Conservation (phyloP, 169 alveolate species). For the Eimeria acervulina region DNA sequence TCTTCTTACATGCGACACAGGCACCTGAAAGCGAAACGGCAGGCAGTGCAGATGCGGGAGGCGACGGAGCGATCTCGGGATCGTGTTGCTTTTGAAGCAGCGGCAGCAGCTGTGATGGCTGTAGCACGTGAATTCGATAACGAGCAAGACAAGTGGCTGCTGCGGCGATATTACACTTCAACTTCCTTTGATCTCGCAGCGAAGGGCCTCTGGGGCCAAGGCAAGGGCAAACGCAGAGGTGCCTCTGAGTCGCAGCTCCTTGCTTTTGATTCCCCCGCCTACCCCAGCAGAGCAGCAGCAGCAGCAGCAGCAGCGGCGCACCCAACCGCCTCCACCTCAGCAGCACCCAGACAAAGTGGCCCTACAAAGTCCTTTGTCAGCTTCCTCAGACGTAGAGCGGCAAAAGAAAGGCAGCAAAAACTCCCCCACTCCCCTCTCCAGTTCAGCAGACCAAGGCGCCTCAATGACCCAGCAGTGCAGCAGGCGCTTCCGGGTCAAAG, state of each 20-base stretch:
- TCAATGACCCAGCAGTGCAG: slow-evolving; percentile 6
- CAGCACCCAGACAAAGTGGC: background rate
- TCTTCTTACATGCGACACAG: slow-evolving; percentile 72
- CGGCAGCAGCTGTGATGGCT: slow-evolving; percentile 68
- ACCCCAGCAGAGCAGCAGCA: background rate
- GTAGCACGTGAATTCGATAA: slow-evolving; percentile 46
- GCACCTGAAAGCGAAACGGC: slow-evolving; percentile 71
- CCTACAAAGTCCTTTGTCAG: slow-evolving; percentile 52
- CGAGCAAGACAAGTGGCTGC: background rate
- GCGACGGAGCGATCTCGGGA: slow-evolving; percentile 81
- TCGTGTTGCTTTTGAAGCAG: slow-evolving; percentile 55
- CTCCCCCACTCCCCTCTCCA: slow-evolving; percentile 38
- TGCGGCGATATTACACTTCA: slow-evolving; percentile 54
- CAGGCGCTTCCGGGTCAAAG: too few species aligned
- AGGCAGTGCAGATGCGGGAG: slow-evolving; percentile 80
- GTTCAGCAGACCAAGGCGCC: slow-evolving; percentile 26
- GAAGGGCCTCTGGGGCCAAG: slow-evolving; percentile 43
- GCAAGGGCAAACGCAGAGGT: slow-evolving; percentile 45
- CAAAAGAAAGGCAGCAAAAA: background rate
- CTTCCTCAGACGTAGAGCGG: slow-evolving; percentile 24
- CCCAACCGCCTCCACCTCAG: background rate
- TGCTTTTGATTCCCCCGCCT: background rate
- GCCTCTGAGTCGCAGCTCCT: slow-evolving; percentile 65
- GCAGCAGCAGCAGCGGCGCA: slow-evolving; percentile 13
- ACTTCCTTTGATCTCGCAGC: slow-evolving; percentile 52